Evolutionary conservation across 2,329 filamentous ascomycete species (phyloP), one percentile per base, ranked within the genome.

Genomic region (Delphinella strobiligena): DNA sequence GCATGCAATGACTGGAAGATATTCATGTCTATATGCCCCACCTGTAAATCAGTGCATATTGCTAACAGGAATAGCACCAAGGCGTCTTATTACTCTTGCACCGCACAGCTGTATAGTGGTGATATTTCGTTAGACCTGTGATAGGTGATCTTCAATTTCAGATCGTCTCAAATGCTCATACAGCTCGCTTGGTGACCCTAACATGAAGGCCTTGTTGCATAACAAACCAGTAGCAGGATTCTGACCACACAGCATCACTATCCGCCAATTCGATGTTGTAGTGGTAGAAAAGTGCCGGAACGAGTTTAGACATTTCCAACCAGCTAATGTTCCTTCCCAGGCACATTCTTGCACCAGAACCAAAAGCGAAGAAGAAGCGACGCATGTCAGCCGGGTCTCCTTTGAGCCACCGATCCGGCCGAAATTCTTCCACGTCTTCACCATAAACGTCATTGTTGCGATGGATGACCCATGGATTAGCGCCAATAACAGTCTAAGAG

Each of bases 341-440:
- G 38, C 53, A 54, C 18, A 52, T 50, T 10, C 55, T 42, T 1
- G 55, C 49, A 1, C 58, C 58, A 9, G 46, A 38, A 5, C 58
- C 58, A 41, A 60, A 60, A 0, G 58, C 48, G 41, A 60, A 58
- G 47, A 60, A 60, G 49, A 50, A 58, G 3, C 57, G 47, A 37
- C 46, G 45, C 45, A 46, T 43, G 37, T 44, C 43, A 5, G 37
- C 46, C 12, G 36, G 47, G 30, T 47, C 48, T 35, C 52, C 47
- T 19, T 50, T 43, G 15, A 61, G 36, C 59, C 58, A 62, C 2
- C 58, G 44, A 40, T 60, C 56, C 1, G 59, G 59, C n/a, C 52
- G 31, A 45, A 59, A 61, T 1, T 42, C 38, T 19, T 58, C 55
- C 4, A 52, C 52, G 31, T 60, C 53, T 5, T 50, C 38, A 2